These are phyloP conservation scores for Dactylorhiza incarnata DNA, from an alignment of 106 monocot species.

Conservation along the genomic window DNA sequence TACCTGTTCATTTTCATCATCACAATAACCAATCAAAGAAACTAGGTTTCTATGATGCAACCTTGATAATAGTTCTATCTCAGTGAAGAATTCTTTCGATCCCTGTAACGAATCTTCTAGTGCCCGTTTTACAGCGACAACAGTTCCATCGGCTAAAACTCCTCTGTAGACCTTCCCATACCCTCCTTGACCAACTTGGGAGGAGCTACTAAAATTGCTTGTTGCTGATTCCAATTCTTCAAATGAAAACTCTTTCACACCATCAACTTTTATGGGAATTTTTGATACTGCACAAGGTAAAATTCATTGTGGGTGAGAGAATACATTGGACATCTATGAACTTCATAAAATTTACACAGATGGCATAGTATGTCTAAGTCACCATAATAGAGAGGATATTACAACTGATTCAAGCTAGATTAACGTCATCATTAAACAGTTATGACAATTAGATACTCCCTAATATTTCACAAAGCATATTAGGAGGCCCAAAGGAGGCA, in stretches of 20 bases:
- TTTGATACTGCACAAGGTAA: conserved; percentile 47
- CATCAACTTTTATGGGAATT: conserved; percentile 79
- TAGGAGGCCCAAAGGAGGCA: background rate
- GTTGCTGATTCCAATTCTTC: conserved; percentile 65
- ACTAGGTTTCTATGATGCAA: conserved; percentile 93
- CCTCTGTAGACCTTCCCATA: conserved; percentile 98
- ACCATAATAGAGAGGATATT: background rate
- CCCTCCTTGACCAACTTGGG: conserved; percentile 87
- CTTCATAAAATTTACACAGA: background rate
- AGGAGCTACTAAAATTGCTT: conserved; percentile 40
- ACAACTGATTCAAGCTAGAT: background rate
- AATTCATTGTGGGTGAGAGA: conserved; percentile 9
- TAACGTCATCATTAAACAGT: background rate
- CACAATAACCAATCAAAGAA: conserved; percentile 88
- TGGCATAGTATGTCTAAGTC: background rate
- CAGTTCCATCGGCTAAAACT: conserved; percentile 66
- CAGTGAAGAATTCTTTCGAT: conserved; percentile 90
- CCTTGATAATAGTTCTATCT: conserved; percentile 88
- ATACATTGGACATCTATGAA: background rate
- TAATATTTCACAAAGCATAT: background rate
- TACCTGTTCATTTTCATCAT: conserved; percentile 95
- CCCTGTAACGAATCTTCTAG: conserved; percentile 85
- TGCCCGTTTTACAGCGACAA: conserved; percentile 90
- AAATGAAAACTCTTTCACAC: conserved; percentile 71
- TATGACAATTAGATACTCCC: background rate